A percentile compares a stretch with the other conserved stretches of the same genome.
phyloP scores from a whole-genome alignment of 768 basidiomycete genomes.

The Gloeostereum incarnatum region DNA sequence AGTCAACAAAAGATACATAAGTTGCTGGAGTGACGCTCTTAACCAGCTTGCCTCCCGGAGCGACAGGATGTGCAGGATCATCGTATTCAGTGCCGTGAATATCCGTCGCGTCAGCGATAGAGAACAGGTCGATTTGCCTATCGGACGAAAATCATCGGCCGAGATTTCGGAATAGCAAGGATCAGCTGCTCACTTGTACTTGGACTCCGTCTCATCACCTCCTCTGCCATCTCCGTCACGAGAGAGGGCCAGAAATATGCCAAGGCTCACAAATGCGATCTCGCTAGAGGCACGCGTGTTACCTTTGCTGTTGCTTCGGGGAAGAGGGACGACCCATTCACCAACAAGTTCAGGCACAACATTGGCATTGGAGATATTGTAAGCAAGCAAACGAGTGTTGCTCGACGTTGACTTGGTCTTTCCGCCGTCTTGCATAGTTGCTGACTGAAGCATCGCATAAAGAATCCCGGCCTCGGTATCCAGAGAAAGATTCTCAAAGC shows the following conservation, averaged over 20 bases:
- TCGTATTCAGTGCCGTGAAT: constrained; percentile 52
- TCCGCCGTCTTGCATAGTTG: constrained; percentile 57
- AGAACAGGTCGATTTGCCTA: constrained; percentile 53
- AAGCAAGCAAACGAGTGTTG: constrained; percentile 49
- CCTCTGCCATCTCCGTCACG: constrained; percentile 56
- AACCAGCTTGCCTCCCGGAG: constrained; percentile 37
- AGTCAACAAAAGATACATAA: constrained; percentile 49
- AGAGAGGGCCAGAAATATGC: constrained; percentile 49
- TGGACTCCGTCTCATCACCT: constrained; percentile 34
- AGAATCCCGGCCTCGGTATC: constrained; percentile 36
- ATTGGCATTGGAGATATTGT: constrained; percentile 30
- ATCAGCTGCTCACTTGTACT: constrained; percentile 38
- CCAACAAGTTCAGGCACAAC: constrained; percentile 29
- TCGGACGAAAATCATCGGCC: background rate
- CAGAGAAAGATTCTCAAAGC: constrained; percentile 52
- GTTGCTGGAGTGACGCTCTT: constrained; percentile 37
- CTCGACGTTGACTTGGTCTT: constrained; percentile 32
- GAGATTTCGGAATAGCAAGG: background rate
- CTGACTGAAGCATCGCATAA: constrained; percentile 56
- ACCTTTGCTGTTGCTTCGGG: constrained; percentile 33
- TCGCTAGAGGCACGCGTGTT: constrained; percentile 48
- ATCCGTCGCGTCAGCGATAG: constrained; percentile 48
- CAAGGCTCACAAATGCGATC: constrained; percentile 41
- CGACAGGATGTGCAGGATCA: constrained; percentile 38
- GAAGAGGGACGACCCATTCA: constrained; percentile 54